These are phyloP conservation scores for Cotoneaster glaucophyllus DNA, from an alignment of 306 rosid genomes.

Conservation along the genomic window DNA sequence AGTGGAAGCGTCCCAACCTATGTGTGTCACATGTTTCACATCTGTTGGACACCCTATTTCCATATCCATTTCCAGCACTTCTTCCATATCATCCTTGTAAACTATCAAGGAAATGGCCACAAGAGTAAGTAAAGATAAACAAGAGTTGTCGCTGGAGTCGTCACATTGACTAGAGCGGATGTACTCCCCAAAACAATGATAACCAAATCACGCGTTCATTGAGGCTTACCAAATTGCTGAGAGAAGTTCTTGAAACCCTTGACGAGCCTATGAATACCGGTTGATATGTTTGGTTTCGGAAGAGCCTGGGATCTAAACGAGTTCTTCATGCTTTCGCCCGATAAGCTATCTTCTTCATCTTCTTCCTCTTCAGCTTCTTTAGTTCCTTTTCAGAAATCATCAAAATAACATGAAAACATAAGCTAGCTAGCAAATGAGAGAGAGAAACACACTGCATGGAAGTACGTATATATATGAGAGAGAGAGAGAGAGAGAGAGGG, in stretches of 20 bases:
- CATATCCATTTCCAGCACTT: constrained; percentile 51
- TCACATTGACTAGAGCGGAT: background rate
- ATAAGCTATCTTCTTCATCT: constrained; percentile 32
- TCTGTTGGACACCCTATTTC: constrained; percentile 91
- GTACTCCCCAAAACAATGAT: background rate
- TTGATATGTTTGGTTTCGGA: constrained; percentile 61
- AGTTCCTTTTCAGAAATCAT: constrained; percentile 27
- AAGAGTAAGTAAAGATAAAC: background rate
- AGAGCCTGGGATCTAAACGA: constrained; percentile 33
- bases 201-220: background rate
- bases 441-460: background rate
- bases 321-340: constrained; percentile 57
- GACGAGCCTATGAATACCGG: constrained; percentile 53
- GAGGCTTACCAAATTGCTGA: constrained; percentile 66
- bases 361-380: constrained; percentile 30
- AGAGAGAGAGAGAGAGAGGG: background rate
- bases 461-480: background rate
- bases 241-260: constrained; percentile 92
- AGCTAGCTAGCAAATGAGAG: background rate
- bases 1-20: constrained; percentile 65
- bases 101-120: constrained; percentile 15
- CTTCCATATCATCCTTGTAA: constrained; percentile 55
- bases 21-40: constrained; percentile 96
- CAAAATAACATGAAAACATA: background rate
- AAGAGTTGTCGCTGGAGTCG: background rate